Conservation (phyloP, 1,139 yeast genomes). For the Blastobotrys indianensis region DNA sequence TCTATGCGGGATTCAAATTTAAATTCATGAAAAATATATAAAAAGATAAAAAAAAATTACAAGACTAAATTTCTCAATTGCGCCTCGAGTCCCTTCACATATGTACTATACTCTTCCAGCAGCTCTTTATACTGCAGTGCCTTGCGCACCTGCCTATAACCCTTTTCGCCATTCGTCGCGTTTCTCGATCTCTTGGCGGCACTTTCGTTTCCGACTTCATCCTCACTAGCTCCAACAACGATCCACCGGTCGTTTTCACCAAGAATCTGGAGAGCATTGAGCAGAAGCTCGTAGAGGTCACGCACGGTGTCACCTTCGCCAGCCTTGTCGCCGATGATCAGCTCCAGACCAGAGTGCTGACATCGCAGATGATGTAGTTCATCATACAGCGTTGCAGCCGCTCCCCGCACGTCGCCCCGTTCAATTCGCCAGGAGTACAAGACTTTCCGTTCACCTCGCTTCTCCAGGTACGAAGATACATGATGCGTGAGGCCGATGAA, state of each 20-base stretch:
- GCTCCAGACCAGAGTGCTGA: no score
- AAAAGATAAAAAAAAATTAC: background rate
- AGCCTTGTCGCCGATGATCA: constrained; percentile 4
- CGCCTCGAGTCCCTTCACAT: constrained; percentile 11
- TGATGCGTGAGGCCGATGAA: constrained; percentile 28
- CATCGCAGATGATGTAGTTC: constrained; percentile 7
- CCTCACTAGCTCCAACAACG: constrained; percentile 17
- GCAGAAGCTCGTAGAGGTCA: constrained; percentile 23
- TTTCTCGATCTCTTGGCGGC: constrained; percentile 5
- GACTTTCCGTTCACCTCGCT: constrained; percentile 11
- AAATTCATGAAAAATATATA: background rate
- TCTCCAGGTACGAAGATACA: constrained; percentile 22
- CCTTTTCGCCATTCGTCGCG: constrained; percentile 6
- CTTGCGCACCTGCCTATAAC: constrained; percentile 15
- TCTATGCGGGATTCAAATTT: background rate
- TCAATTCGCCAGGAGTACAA: constrained; percentile 32
- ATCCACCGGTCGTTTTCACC: constrained; percentile 30
- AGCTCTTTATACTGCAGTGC: constrained; percentile 20
- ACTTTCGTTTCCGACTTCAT: constrained; percentile 7
- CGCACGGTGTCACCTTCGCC: constrained; percentile 4
- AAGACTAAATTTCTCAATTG: constrained; percentile 4
- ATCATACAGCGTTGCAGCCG: constrained; percentile 16
- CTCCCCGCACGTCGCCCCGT: constrained; percentile 30
- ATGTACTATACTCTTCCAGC: constrained; percentile 17
- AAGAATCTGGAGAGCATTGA: constrained; percentile 29